Conservation (phyloP, 192 early-diverging fungal species). For the Pilaira anomala region DNA sequence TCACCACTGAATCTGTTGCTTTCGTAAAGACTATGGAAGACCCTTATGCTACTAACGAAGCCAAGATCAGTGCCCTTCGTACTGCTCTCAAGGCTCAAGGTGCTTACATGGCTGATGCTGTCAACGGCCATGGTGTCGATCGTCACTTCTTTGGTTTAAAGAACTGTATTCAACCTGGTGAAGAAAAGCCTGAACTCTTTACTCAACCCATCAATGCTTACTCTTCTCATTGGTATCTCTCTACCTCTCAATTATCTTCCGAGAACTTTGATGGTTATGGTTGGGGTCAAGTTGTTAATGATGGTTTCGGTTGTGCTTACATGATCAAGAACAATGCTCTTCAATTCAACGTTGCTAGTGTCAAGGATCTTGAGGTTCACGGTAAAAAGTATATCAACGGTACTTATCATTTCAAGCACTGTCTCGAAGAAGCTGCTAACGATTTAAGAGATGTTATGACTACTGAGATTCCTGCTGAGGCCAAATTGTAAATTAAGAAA, state of each 20-base stretch:
- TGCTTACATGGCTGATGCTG: conserved; percentile 72
- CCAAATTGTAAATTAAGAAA: conserved; percentile 51
- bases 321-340: conserved; percentile 84
- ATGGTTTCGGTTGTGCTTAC: conserved; percentile 90
- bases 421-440: conserved; percentile 79
- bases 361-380: conserved; percentile 54
- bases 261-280: conserved; percentile 93
- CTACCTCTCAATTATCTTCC: conserved; percentile 87
- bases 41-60: conserved; percentile 38
- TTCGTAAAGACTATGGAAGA: conserved; percentile 88
- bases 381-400: conserved; percentile 50
- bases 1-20: conserved; percentile 65
- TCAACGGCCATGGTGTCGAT: conserved; percentile 85
- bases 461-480: conserved; percentile 50
- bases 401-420: conserved; percentile 66
- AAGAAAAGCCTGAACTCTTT: conserved; percentile 81
- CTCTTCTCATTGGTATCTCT: conserved; percentile 83
- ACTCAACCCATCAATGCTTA: conserved; percentile 77
- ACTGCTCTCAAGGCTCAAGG: conserved; percentile 77
- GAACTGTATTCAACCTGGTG: conserved; percentile 65
- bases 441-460: conserved; percentile 79
- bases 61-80: conserved; percentile 67
- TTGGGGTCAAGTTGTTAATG: conserved; percentile 79
- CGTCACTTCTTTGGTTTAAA: conserved; percentile 83
- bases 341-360: conserved; percentile 83